Percentiles rank a stretch among this genome's conserved stretches.
These are phyloP conservation scores for Bipolaris zeicola DNA, from an alignment of 2,329 filamentous ascomycete species.

Conservation along the genomic window DNA sequence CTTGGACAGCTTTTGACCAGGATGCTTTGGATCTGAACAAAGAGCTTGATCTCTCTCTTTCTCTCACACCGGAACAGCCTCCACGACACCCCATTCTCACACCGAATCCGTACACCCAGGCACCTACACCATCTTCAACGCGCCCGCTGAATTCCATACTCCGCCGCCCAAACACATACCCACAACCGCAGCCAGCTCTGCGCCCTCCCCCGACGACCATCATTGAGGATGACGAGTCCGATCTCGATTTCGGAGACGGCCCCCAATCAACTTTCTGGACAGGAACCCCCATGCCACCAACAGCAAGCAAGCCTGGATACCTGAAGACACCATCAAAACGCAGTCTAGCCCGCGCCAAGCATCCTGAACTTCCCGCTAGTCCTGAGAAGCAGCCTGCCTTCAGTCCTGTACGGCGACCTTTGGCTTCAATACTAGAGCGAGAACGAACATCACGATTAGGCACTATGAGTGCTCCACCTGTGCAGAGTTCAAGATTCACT, in stretches of 20 bases:
- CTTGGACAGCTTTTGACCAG: constrained; percentile 49
- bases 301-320: constrained; percentile 42
- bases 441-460: constrained; percentile 15
- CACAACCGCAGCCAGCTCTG: constrained; percentile 21
- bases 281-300: constrained; percentile 30
- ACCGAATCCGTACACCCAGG: constrained; percentile 3
- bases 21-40: constrained; percentile 33
- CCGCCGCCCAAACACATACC: constrained; percentile 23
- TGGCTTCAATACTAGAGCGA: constrained; percentile 1
- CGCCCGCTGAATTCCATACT: constrained; percentile 17
- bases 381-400: constrained; percentile 28
- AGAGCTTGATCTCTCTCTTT: constrained; percentile 39
- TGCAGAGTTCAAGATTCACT: constrained; percentile 5
- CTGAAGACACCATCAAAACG: constrained; percentile 55
- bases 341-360: constrained; percentile 42
- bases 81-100: constrained; percentile 5
- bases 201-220: constrained; percentile 26
- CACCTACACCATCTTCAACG: constrained; percentile 2
- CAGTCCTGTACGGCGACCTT: constrained; percentile 10
- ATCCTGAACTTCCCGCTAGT: constrained; percentile 32
- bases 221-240: constrained; percentile 24
- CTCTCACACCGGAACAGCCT: constrained; percentile 30
- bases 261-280: constrained; percentile 32
- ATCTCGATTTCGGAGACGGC: constrained; percentile 15
- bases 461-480: constrained; percentile 41